Evolutionary conservation across 176 grass and related monocot species (phyloP), one percentile per base, ranked within the genome.

Genomic region (Oryza meyeriana): DNA sequence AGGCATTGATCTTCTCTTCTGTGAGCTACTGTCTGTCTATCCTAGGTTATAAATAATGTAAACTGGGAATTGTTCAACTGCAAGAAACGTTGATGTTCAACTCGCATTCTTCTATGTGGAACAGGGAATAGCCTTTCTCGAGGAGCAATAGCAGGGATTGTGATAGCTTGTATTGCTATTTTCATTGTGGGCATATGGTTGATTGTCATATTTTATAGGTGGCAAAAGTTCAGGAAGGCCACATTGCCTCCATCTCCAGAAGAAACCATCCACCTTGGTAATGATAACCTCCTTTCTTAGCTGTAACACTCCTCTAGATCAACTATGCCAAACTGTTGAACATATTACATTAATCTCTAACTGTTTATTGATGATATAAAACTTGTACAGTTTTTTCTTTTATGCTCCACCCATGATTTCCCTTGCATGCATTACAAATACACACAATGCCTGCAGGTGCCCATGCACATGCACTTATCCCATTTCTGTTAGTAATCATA

Each of bases 91-190:
- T 62, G 66, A 33, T 57, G 65, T 42, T 58, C 75, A 66, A 71
- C 47, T 77, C 42, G 42, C 3, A 44, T 63, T 66, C 32, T 69
- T 39, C 75, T 44, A 67, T 61, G 10, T 81, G 83, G 35, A 77
- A 81, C 70, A 81, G 64, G 76, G 50, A 74, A 76, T 42, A 76
- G 3, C 44, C 59, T 85, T 71, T 89, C 92, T 66, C 64, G 62
- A 7, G 87, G 84, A 79, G 81, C 73, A 28, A 68, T 92, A 80
- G 89, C 84, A 76, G 92, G 92, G 57, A 92, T 92, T 83, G 84
- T 84, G 77, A 39, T 89, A 76, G 84, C 84, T 12, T 78, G 45
- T 74, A 28, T 85, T 44, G 61, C 25, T 89, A 6, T 87, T 75
- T 82, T 92, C 29, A 58, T 81, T 81, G 38, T 64, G 36, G 81